Base-by-base conservation (phyloP, 2,329 filamentous ascomycete genomes). In the Pseudogymnoascus destructans region DNA sequence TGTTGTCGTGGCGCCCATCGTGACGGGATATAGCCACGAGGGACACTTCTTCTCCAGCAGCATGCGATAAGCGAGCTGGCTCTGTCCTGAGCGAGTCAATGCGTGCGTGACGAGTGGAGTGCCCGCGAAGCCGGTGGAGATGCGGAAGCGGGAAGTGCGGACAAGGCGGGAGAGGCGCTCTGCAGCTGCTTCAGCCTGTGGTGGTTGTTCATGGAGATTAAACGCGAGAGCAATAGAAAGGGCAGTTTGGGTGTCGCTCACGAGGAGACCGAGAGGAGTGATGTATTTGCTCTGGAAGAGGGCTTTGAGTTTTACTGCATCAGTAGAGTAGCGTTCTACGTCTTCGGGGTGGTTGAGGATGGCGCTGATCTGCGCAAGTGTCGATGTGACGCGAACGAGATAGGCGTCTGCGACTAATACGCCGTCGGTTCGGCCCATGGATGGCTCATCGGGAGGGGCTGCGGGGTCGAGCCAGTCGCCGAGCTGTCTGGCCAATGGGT, bases 391-490 rank as follows among this genome's bases (percentile, higher is more conserved):
- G 46, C 73, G 70, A 1, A 76, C 70, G 1, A 78, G 68, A 59
- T 76, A 78, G 1, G 74, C 74, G 58, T 78, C 74, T 0, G 75
- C 73, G 0, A 77, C 74, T 1, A 75, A 68, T 2, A 68, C 66
- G 0, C 69, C 65, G 35, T 73, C 67, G 0, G 75, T 77, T 0
- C 69, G 71, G 0, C 73, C 73, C 13, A 64, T 65, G 2, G 68
- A 71, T 0, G 76, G 70, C 7, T 71, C 63, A 0, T 73, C 67
- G 0, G 71, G 68, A 0, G 75, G 75, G 0, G 76, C 70, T 3
- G 69, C 69, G 0, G 76, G 76, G 58, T 77, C 76, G 1, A 78
- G 70, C 76, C 76, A 78, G 61, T 78, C 76, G 27, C 74, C 70
- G 33, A 70, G 71, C 59, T 77, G 74, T 46, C 67, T 68, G 8